Conservation (phyloP, 768 basidiomycete species). For the Trametes elegans region DNA sequence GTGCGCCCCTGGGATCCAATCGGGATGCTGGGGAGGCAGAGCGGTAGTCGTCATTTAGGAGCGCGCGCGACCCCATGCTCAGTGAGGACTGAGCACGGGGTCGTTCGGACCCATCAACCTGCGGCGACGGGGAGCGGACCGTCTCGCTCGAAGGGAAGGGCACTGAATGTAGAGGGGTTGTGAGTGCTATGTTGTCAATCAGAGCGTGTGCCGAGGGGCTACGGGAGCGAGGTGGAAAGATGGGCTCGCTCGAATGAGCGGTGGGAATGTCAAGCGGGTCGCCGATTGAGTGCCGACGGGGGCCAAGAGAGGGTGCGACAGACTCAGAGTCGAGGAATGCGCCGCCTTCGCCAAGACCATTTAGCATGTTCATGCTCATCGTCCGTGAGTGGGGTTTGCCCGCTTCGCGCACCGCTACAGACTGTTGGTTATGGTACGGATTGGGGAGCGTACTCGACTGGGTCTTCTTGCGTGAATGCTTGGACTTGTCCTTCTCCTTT, state of each 20-base stretch:
- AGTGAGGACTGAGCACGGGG: constrained; percentile 47
- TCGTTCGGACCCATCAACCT: constrained; percentile 34
- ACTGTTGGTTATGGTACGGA: constrained; percentile 38
- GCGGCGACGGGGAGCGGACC: constrained; percentile 49
- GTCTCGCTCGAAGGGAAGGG: constrained; percentile 55
- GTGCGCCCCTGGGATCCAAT: constrained; percentile 43
- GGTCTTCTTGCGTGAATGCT: constrained; percentile 23
- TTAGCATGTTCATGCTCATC: constrained; percentile 64
- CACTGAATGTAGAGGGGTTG: constrained; percentile 46
- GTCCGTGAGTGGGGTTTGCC: constrained; percentile 40
- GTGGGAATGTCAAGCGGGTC: constrained; percentile 49
- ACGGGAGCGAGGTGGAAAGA: constrained; percentile 47
- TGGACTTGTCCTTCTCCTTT: constrained; percentile 53
- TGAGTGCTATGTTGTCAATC: constrained; percentile 41
- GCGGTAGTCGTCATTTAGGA: constrained; percentile 38
- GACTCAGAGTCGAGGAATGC: constrained; percentile 43
- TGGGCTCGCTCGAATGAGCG: constrained; percentile 31
- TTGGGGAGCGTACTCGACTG: constrained; percentile 44
- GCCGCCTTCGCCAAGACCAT: constrained; percentile 48
- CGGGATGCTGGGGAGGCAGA: constrained; percentile 40
- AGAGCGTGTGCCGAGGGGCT: constrained; percentile 46
- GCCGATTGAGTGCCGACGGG: constrained; percentile 57
- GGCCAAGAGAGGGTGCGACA: constrained; percentile 25
- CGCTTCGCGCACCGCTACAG: constrained; percentile 9
- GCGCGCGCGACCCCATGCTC: constrained; percentile 48